Percentiles rank a stretch among this genome's conserved stretches.
Evolutionary conservation across 768 basidiomycete genomes (phyloP).

Genomic region (Phaeotremella skinneri): DNA sequence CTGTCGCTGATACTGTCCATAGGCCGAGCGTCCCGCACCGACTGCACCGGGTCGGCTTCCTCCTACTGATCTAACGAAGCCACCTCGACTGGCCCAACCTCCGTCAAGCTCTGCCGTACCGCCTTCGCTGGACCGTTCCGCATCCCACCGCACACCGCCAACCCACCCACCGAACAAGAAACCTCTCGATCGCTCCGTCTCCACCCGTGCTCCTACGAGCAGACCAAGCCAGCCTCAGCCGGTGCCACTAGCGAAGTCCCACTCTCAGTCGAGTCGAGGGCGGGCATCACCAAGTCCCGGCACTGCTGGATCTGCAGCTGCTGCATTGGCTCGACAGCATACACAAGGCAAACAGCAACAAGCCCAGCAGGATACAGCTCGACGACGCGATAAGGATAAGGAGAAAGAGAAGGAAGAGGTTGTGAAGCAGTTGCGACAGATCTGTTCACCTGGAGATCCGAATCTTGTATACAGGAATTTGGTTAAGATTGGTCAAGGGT

Average conservation of each 20-base stretch:
- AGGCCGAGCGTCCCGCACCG: conserved; percentile 39
- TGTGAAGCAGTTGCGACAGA: conserved; percentile 81
- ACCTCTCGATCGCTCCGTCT: conserved; percentile 79
- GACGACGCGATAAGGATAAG: conserved; percentile 77
- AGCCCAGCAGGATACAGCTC: conserved; percentile 63
- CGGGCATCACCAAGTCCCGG: conserved; percentile 47
- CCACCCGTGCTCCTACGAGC: conserved; percentile 67
- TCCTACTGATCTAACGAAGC: conserved; percentile 28
- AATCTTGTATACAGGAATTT: conserved; percentile 87
- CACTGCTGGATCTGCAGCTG: conserved; percentile 63
- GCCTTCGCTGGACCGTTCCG: conserved; percentile 54
- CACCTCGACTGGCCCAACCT: conserved; percentile 38
- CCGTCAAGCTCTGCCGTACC: conserved; percentile 43
- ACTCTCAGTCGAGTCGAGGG: conserved; percentile 50
- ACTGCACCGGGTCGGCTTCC: conserved; percentile 33
- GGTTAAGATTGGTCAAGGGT: conserved; percentile 98
- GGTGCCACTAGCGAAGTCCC: conserved; percentile 37
- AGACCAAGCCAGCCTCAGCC: conserved; percentile 29
- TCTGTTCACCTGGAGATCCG: conserved; percentile 97
- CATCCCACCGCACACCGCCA: conserved; percentile 74
- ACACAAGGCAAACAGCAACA: conserved; percentile 38
- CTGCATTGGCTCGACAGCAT: conserved; percentile 45
- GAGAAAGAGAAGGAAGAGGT: conserved; percentile 69
- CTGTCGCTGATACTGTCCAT: conserved; percentile 1
- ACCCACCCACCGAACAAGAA: conserved; percentile 66